Conservation (phyloP, 768 basidiomycete species). For the Dentipellis sp. region DNA sequence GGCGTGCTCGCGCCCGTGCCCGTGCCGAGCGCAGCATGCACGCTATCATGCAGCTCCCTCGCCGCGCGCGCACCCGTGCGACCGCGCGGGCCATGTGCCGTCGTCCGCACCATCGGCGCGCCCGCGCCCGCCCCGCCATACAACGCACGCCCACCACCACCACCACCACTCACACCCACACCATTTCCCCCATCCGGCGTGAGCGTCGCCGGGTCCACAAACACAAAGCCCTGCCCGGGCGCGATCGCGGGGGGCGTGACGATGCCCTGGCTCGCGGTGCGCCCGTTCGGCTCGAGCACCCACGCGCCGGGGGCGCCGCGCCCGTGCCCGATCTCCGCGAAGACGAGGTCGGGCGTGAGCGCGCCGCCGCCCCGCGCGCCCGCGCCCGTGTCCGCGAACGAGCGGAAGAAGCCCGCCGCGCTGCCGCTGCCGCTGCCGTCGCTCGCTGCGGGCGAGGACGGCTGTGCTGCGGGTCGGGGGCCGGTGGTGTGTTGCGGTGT, state of each 20-base stretch:
- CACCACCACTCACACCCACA: neutral
- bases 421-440: slow-evolving; percentile 52
- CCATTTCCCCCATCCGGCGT: neutral
- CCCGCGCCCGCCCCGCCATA: neutral
- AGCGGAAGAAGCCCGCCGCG: slow-evolving; percentile 48
- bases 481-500: slow-evolving; percentile 30
- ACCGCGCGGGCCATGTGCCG: neutral
- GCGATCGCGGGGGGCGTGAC: neutral
- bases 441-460: slow-evolving; percentile 47
- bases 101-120: neutral
- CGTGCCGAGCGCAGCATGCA: neutral
- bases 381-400: slow-evolving; percentile 32
- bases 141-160: neutral
- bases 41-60: neutral
- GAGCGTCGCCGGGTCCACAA: neutral
- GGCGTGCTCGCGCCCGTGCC: neutral
- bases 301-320: slow-evolving; percentile 28
- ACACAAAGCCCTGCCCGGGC: slow-evolving; percentile 2
- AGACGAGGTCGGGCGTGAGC: slow-evolving; percentile 65
- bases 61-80: neutral
- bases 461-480: neutral
- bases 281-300: neutral
- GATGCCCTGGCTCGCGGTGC: neutral
- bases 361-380: slow-evolving; percentile 32
- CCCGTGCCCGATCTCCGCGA: slow-evolving; percentile 71